phyloP scores from a whole-genome alignment of 2,329 filamentous ascomycete genomes.

The Lachnellula suecica region DNA sequence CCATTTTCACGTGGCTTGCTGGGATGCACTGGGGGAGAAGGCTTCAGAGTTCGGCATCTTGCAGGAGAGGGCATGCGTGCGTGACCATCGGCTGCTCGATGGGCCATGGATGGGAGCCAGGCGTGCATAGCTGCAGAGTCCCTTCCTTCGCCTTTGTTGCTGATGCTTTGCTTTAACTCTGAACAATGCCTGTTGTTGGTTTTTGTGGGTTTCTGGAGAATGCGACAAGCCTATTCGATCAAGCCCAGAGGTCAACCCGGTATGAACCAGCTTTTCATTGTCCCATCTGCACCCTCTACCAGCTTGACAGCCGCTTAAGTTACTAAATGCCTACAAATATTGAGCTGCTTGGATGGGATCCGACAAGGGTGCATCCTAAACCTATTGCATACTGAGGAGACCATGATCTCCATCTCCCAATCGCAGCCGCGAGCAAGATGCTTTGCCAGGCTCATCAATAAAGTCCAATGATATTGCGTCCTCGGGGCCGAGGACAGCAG shows the following conservation, averaged over 20 bases:
- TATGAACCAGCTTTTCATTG: neutral
- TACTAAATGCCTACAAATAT: neutral
- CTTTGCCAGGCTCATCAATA: neutral
- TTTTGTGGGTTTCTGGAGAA: neutral
- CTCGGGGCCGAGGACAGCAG: neutral
- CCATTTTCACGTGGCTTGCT: conserved; percentile 5
- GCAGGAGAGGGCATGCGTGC: conserved; percentile 1
- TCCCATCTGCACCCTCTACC: neutral
- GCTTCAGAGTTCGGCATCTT: conserved; percentile 5
- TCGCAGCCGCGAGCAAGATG: neutral
- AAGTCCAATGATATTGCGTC: neutral
- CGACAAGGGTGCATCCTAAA: neutral
- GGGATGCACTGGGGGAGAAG: neutral
- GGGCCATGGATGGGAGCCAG: neutral
- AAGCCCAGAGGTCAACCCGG: neutral
- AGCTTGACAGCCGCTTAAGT: neutral
- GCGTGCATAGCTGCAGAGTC: neutral
- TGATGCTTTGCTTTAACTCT: too few relatives aligned
- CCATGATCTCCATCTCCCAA: neutral
- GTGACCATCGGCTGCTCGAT: conserved; percentile 6
- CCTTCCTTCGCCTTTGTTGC: neutral
- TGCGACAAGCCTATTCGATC: neutral
- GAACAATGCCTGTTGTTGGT: neutral
- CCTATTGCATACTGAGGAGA: too few relatives aligned
- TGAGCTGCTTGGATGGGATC: neutral